Evolutionary conservation across 1,139 yeast species (phyloP), one percentile per base, ranked within the genome.

Genomic region (Arxiozyma slooffiae): DNA sequence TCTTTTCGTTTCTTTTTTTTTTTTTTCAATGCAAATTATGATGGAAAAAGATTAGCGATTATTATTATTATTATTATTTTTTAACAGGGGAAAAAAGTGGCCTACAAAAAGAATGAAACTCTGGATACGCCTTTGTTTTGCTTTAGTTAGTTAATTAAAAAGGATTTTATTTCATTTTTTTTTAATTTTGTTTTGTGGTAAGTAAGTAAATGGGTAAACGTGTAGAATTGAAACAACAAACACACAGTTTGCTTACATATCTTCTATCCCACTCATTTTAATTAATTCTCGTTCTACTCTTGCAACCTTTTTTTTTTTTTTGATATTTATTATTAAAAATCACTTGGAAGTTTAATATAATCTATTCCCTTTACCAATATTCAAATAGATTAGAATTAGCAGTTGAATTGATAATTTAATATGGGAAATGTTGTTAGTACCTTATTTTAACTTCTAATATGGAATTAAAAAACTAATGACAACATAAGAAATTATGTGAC

Each of bases 281-380:
- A 37, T 44, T n/a, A 53, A 38, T 21, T 50, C 48, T 3, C 38
- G 47, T 41, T 56, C 60, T 20, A 57, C 55, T 48, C 38, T 24
- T 30, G 38, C 21, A 20, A 42, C 39, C 45, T 50, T 9, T 17
- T 26, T 30, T 30, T 14, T 14, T 30, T 30, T 7, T 16, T 30
- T 30, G n/a, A 30, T 14, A 30, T 11, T 30, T 7, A 30, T 30
- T 30, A 30, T 30, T 14, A 30, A 14, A n/a, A 30, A 1, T 11
- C 36, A n/a, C 11, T 30, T 30, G 14, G 11, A n/a, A 30, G n/a
- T 30, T 30, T 30, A 30, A 7, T n/a, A 11, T 30, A n/a, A 30
- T 30, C 36, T 7, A 11, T 6, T 30, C 14, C 14, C 36, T 11
- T 30, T 16, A 6, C 36, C n/a, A 30, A 30, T n/a, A 30, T 18